These are phyloP conservation scores for Boletus vermiculosoides DNA, from an alignment of 768 basidiomycete genomes.

Conservation along the genomic window DNA sequence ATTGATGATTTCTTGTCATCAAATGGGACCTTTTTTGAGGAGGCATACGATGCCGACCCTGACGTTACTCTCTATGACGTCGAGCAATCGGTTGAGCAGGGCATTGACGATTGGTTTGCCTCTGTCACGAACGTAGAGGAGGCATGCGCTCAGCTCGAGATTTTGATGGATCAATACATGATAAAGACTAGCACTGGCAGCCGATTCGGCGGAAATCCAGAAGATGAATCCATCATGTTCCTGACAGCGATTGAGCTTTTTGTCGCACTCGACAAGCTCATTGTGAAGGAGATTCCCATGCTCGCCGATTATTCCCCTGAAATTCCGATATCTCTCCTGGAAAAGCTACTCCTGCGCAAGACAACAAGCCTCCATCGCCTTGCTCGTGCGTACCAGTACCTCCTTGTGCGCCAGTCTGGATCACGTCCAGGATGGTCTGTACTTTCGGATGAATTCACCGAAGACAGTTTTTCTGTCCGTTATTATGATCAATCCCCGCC, in stretches of 20 bases:
- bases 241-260: conserved; percentile 37
- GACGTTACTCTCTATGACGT: no score
- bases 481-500: not conserved
- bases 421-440: not conserved
- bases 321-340: conserved; percentile 27
- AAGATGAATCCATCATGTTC: conserved; percentile 39
- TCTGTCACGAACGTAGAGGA: not conserved
- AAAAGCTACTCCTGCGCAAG: not conserved
- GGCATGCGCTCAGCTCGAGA: no score
- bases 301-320: conserved; percentile 34
- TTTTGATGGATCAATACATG: no score
- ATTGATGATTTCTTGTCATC: not conserved
- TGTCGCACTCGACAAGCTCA: conserved; percentile 32
- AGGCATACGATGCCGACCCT: not conserved
- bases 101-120: not conserved
- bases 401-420: not conserved
- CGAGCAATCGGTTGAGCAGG: not conserved
- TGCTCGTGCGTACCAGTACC: conserved; percentile 12
- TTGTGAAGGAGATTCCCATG: conserved; percentile 19
- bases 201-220: conserved; percentile 20
- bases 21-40: not conserved
- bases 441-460: not conserved
- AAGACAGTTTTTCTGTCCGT: not conserved
- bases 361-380: conserved; percentile 30
- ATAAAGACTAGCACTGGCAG: no score